Evolutionary conservation across 805 yeast species (phyloP).

Genomic region (Scheffersomyces ergatensis): DNA sequence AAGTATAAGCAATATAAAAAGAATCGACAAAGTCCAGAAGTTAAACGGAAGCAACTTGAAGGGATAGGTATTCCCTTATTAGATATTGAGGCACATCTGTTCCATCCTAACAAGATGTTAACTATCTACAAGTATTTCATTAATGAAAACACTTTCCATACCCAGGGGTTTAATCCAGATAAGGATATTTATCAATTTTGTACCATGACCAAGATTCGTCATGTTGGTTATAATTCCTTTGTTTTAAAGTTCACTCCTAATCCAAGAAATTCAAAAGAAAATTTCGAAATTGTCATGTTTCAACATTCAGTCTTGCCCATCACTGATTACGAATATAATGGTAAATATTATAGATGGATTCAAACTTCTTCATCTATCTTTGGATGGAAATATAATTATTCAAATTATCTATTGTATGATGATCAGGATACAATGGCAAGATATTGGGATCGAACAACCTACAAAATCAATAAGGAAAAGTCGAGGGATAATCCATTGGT

Average conservation of each 20-base stretch:
- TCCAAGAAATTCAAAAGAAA: slow-evolving; percentile 1
- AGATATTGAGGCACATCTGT: neutral
- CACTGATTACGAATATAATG: slow-evolving; percentile 6
- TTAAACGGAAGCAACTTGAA: neutral
- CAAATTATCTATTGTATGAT: neutral
- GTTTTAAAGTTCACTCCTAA: slow-evolving; percentile 6
- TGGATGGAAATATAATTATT: neutral
- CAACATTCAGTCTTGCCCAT: slow-evolving; percentile 6
- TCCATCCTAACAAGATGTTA: neutral
- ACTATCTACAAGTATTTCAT: neutral
- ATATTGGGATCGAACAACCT: neutral
- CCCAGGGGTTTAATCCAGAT: slow-evolving; percentile 3
- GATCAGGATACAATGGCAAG: neutral
- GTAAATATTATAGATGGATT: slow-evolving; percentile 6
- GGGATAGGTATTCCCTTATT: neutral
- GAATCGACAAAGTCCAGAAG: neutral
- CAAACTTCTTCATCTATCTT: neutral
- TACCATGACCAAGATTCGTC: neutral
- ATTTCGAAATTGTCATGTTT: slow-evolving; percentile 6
- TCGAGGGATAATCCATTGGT: neutral
- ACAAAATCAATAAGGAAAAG: neutral
- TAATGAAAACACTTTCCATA: neutral
- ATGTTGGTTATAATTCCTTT: slow-evolving; percentile 1
- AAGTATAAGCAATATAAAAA: neutral
- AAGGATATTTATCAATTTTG: slow-evolving; percentile 5